These are phyloP conservation scores for Trichoderma harzianum DNA, from an alignment of 2,329 filamentous ascomycete genomes.

Conservation along the genomic window DNA sequence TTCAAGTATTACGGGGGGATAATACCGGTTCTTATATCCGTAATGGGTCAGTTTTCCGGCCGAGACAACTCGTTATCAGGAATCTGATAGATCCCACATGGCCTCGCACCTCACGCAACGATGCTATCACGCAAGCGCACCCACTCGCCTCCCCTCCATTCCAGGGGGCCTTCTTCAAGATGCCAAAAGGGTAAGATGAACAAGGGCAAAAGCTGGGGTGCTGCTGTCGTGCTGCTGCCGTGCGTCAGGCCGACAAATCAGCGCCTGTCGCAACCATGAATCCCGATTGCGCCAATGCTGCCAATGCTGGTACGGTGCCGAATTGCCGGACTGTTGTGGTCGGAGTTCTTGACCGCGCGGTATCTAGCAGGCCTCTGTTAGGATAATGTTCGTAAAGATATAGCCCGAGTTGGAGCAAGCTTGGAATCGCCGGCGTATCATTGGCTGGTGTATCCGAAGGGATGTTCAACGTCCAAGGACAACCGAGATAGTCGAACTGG, in stretches of 20 bases:
- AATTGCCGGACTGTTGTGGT: not conserved
- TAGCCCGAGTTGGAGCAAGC: not conserved
- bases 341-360: not conserved
- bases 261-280: not conserved
- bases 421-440: not conserved
- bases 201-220: constrained; percentile 12
- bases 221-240: not conserved
- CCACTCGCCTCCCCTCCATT: not conserved
- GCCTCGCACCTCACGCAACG: constrained; percentile 4
- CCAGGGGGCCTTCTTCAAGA: not conserved
- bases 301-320: not conserved
- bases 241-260: not conserved
- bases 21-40: not conserved
- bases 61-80: not conserved
- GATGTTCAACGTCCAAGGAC: not conserved
- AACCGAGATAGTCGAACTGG: not conserved
- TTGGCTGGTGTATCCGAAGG: not conserved
- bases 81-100: not conserved
- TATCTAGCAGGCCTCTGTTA: not conserved
- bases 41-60: not conserved
- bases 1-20: not conserved
- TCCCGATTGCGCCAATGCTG: not conserved
- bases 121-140: constrained; percentile 15
- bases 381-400: not conserved
- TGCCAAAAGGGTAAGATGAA: not conserved